phyloP scores from a whole-genome alignment of 176 grass and related monocot genomes.

The Coix lacrymajobi region DNA sequence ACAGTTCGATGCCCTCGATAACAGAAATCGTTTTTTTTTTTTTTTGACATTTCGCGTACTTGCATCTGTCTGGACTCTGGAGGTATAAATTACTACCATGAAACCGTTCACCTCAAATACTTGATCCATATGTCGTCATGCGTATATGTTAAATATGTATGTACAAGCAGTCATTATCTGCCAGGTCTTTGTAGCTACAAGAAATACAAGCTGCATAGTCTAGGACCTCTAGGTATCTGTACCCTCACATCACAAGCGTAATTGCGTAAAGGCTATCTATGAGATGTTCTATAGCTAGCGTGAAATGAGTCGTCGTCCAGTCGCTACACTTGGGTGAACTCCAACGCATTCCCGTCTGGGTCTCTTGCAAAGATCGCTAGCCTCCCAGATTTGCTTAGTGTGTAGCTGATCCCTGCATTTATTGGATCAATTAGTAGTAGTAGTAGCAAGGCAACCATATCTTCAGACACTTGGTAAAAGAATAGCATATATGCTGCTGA shows the following conservation, averaged over 20 bases:
- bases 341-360: constrained; percentile 77
- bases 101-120: neutral
- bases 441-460: neutral
- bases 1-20: neutral
- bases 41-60: neutral
- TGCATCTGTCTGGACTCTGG: too few relatives aligned
- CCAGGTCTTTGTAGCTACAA: constrained; percentile 5
- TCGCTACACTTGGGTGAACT: constrained; percentile 89
- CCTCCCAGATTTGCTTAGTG: constrained; percentile 84
- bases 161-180: neutral
- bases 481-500: neutral
- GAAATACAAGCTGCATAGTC: neutral
- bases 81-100: neutral
- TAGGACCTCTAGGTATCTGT: neutral
- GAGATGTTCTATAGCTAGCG: constrained; percentile 12
- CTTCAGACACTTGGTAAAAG: neutral
- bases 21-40: neutral
- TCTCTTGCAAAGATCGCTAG: constrained; percentile 89
- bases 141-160: too few relatives aligned
- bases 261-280: neutral
- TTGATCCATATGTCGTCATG: constrained; percentile 1
- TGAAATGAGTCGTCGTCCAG: neutral
- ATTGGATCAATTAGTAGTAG: neutral
- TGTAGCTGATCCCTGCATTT: constrained; percentile 85
- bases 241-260: neutral